Evolutionary conservation across 1,139 yeast genomes (phyloP), one percentile per base, ranked within the genome.

Genomic region (Keqinozyma sinolaborantium): DNA sequence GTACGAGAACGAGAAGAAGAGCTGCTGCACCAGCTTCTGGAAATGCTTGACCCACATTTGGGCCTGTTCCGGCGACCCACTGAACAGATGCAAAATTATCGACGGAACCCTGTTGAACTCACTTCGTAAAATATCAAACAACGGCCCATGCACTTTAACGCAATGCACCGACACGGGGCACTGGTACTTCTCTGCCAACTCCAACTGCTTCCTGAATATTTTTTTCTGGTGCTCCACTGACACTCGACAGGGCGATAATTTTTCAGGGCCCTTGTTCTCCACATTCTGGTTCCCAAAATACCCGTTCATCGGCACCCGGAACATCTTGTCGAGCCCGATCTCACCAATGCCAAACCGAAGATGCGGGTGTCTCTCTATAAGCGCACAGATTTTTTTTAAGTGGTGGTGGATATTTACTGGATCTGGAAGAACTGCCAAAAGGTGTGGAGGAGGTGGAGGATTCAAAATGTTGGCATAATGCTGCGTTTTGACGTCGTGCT

Each of bases 241-340:
- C 0, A 85, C 90, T 36, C 65, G 60, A 38, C 70, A 71, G 6
- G 60, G 60, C 2, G 79, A 61, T 27, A 79, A 49, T 28, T 46
- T 45, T 8, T 34, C 30, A 4, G 31, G 39, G 5, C 29, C 39
- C 3, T 41, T 38, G n/a, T 34, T 33, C 2, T 44, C 44, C 3
- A 30, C 28, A 5, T 34, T 28, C 10, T 40, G 48, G 38, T 61
- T 59, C 2, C 83, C 82, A 36, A 60, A 66, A 41, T 56, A 79
- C 1, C 88, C 88, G 34, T 63, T 62, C 29, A 55, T 50, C 0
- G 95, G 95, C 9, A 87, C 56, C 24, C 87, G 58, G 47, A 86
- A 86, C 14, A 77, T 51, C 53, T 81, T 83, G 54, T 92, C 98
- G 4, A 92, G 58, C 0, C 98, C 98, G 13, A 88, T 70, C 48